phyloP scores from a whole-genome alignment of 2,329 filamentous ascomycete species.

The Fusarium continuum region DNA sequence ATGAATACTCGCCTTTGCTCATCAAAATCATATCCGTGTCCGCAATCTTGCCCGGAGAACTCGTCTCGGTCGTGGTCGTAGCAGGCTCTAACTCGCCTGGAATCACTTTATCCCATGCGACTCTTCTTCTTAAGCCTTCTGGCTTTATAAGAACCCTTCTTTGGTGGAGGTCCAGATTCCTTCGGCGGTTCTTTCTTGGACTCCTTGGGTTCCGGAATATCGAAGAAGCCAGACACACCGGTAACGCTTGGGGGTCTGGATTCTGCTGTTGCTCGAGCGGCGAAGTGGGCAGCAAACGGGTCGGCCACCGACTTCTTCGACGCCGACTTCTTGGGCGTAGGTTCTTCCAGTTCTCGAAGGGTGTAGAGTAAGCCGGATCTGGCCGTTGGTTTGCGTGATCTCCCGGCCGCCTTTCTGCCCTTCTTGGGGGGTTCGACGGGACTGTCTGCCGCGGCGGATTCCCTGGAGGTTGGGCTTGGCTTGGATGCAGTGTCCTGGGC shows the following conservation, averaged over 20 bases:
- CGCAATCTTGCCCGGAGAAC: background rate
- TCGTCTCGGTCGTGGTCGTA: background rate
- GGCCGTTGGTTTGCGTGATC: too few species aligned
- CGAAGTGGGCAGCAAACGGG: slow-evolving; percentile 6
- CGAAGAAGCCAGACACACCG: slow-evolving; percentile 2
- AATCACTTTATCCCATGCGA: background rate
- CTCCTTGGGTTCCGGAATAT: background rate
- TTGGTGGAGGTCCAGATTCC: too few species aligned
- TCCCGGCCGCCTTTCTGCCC: too few species aligned
- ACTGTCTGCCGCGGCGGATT: background rate
- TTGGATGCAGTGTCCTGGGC: too few species aligned
- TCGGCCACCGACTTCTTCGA: background rate
- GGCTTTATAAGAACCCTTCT: too few species aligned
- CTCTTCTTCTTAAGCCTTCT: background rate
- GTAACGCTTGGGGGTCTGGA: background rate
- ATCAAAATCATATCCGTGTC: too few species aligned
- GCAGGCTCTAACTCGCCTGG: background rate
- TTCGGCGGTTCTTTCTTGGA: background rate
- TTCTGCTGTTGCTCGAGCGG: background rate
- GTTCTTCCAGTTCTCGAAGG: background rate
- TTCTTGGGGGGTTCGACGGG: too few species aligned
- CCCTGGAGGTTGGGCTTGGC: background rate
- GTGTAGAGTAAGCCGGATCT: too few species aligned
- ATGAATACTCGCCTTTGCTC: background rate
- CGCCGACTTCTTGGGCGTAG: background rate